These are phyloP conservation scores for Xylaria sp. DNA, from an alignment of 2,329 filamentous ascomycete species.

Conservation along the genomic window DNA sequence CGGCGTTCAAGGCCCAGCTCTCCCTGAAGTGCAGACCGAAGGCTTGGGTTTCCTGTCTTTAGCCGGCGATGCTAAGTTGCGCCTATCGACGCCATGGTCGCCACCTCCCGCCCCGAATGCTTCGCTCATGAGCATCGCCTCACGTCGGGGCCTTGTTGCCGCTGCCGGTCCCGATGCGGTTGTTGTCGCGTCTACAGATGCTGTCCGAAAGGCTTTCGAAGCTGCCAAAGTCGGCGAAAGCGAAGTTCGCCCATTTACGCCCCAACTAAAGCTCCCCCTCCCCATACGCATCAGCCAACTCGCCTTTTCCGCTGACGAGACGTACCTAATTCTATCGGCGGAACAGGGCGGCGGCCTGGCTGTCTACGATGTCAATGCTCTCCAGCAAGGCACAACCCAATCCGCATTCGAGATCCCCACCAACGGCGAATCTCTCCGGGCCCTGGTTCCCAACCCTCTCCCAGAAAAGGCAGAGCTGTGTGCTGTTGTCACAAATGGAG, in stretches of 20 bases:
- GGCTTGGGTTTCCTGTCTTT: conserved; percentile 83
- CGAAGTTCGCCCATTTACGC: conserved; percentile 75
- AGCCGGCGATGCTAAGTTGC: conserved; percentile 83
- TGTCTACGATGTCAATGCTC: conserved; percentile 78
- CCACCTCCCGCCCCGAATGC: conserved; percentile 78
- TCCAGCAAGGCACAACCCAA: conserved; percentile 73
- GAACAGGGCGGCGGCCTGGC: conserved; percentile 83
- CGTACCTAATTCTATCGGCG: conserved; percentile 82
- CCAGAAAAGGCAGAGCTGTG: conserved; percentile 77
- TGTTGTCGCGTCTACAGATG: conserved; percentile 78
- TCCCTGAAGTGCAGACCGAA: conserved; percentile 86
- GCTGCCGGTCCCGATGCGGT: conserved; percentile 86
- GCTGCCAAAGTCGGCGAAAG: conserved; percentile 66
- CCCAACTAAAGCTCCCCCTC: conserved; percentile 77
- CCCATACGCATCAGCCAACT: conserved; percentile 85
- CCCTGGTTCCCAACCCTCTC: conserved; percentile 82
- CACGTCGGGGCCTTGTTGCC: conserved; percentile 81
- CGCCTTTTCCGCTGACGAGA: conserved; percentile 89
- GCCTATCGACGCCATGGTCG: conserved; percentile 82
- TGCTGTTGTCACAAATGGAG: conserved; percentile 81
- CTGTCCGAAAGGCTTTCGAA: conserved; percentile 79
- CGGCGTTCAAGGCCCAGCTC: conserved; percentile 67
- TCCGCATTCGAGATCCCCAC: conserved; percentile 80
- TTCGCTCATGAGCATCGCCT: conserved; percentile 85
- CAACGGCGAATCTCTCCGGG: conserved; percentile 76